These are phyloP conservation scores for Serendipita sp. DNA, from an alignment of 768 basidiomycete species.

Conservation along the genomic window DNA sequence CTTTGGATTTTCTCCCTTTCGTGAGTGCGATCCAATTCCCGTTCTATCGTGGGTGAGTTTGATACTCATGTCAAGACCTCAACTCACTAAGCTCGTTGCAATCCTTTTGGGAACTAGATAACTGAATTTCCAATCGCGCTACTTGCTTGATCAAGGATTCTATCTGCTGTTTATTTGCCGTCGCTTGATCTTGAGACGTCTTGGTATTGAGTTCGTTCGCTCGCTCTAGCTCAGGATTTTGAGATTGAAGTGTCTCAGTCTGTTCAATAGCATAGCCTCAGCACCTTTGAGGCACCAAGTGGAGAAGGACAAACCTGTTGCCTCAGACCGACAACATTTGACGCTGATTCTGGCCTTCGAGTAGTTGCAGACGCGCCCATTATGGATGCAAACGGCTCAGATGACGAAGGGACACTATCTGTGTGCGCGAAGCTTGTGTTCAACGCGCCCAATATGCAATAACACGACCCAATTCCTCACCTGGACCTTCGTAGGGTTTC, in stretches of 20 bases:
- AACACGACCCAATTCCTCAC: constrained; percentile 18
- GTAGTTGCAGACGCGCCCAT: constrained; percentile 3
- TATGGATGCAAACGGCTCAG: constrained; percentile 15
- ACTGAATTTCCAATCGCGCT: constrained; percentile 4
- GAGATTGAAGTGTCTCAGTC: constrained; percentile 8
- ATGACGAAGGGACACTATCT: constrained; percentile 12
- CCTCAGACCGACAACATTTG: background rate
- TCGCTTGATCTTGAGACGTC: constrained; percentile 7
- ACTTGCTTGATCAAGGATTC: constrained; percentile 2
- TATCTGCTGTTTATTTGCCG: constrained; percentile 5
- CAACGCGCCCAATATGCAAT: background rate
- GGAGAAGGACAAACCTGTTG: background rate
- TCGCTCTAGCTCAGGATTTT: background rate
- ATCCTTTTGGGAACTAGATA: background rate
- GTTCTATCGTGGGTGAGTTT: background rate
- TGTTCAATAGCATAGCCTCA: background rate
- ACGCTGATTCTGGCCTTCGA: background rate
- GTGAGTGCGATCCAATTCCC: background rate
- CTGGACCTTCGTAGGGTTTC: constrained; percentile 26
- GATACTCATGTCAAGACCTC: no score
- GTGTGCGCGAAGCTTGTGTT: background rate
- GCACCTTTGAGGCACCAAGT: background rate
- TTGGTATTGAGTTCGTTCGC: constrained; percentile 1
- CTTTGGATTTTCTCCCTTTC: background rate
- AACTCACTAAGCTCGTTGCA: background rate